Evolutionary conservation across 192 early-diverging fungal genomes (phyloP).

Genomic region (Glomus cerebriforme): DNA sequence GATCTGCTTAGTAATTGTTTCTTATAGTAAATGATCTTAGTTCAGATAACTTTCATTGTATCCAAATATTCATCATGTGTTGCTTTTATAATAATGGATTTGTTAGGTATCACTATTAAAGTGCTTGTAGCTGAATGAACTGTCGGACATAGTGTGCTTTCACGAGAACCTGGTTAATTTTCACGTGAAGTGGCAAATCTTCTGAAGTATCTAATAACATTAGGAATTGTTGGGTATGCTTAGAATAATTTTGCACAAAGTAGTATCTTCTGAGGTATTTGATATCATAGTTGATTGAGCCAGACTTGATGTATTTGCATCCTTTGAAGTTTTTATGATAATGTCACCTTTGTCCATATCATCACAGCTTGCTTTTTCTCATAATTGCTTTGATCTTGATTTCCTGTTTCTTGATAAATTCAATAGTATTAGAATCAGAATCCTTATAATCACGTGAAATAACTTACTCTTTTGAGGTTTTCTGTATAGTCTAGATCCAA

Average conservation of each 20-base stretch:
- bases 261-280: background rate
- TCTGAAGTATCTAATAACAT: background rate
- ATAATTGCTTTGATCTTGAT: too few relatives aligned
- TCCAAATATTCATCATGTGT: too few relatives aligned
- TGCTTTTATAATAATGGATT: too few relatives aligned
- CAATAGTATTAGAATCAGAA: background rate
- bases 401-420: background rate
- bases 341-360: too few relatives aligned
- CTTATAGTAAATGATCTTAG: slow-evolving; percentile 3
- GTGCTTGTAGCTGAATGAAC: background rate
- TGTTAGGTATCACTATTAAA: too few relatives aligned
- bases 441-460: background rate
- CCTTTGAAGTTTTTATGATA: background rate
- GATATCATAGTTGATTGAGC: background rate
- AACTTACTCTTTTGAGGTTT: background rate
- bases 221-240: background rate
- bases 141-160: background rate
- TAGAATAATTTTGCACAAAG: background rate
- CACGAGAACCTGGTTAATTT: too few relatives aligned
- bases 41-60: background rate
- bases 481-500: background rate
- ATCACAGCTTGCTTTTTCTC: too few relatives aligned
- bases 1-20: slow-evolving; percentile 1
- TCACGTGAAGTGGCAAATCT: background rate
- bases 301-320: background rate